Base-by-base conservation (phyloP, 2,329 filamentous ascomycete species). In the Colletotrichum sp. region DNA sequence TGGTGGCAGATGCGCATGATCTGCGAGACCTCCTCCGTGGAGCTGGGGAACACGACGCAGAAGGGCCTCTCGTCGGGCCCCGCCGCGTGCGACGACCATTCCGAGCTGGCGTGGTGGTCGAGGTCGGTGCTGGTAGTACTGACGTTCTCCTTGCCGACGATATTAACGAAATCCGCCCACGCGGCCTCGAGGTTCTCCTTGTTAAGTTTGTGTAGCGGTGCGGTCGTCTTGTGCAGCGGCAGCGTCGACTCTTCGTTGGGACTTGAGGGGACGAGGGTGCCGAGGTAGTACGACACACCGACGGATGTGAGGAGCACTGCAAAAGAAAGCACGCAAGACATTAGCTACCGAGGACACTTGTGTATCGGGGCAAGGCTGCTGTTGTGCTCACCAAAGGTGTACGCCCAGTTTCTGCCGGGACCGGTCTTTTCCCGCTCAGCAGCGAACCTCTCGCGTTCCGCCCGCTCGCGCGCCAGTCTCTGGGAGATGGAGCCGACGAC, bases 1-100 rank as follows among this genome's bases (percentile, higher is more conserved):
- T 88, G 85, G 83, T 98, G 95, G 86, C 96, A 98, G 72, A 98
- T 87, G 86, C 96, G 96, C 93, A 98, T 96, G 76, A 98, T 92
- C 78, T 90, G 88, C n/a, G 94, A 94, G 10, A 98, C 95, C 80
- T 98, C 93, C 78, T 96, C 93, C 1, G 96, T 98, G 44, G 89
- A 92, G 59, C 86, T 88, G 0, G 96, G 96, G 82, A 93, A 96
- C 55, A 98, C 90, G 68, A 98, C 89, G 83, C 95, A 90, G 81
- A 94, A 94, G 15, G 92, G 89, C 60, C 87, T 86, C 75, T 92
- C 87, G 4, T 86, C 82, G 16, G 87, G 84, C 34, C 85, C 84
- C 64, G 86, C 84, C 63, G 86, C 86, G 83, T 93, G 91, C 34
- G 91, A 89, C 60, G 92, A 93, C 92, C 92, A 94, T 60, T 90